Percentiles rank a stretch among this genome's conserved stretches.
Conservation (phyloP, 2,329 filamentous ascomycete genomes). For the Rhexocercosporidium sp. region DNA sequence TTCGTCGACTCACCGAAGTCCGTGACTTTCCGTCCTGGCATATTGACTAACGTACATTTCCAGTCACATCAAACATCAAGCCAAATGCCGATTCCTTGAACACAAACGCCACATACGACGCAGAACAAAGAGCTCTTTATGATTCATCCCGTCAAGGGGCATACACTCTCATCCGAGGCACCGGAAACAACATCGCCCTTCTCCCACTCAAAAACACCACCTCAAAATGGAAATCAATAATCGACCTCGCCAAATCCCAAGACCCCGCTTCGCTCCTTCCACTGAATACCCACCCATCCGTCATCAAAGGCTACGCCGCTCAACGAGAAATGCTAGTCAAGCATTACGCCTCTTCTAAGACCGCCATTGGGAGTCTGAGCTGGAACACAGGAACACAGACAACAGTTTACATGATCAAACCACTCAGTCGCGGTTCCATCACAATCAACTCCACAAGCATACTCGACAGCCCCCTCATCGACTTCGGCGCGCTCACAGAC, state of each 20-base stretch:
- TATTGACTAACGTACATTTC: background rate
- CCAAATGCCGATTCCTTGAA: slow-evolving; percentile 19
- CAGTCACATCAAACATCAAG: slow-evolving; percentile 21
- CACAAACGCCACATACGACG: slow-evolving; percentile 34
- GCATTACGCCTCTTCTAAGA: background rate
- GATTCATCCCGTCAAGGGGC: slow-evolving; percentile 16
- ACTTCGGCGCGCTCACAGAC: slow-evolving; percentile 45
- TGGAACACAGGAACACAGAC: slow-evolving; percentile 27
- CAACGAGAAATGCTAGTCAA: slow-evolving; percentile 36
- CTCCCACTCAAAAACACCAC: slow-evolving; percentile 21
- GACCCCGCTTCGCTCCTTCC: slow-evolving; percentile 21
- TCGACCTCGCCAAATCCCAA: slow-evolving; percentile 17
- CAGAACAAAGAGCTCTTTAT: slow-evolving; percentile 41
- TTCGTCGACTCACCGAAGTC: no score
- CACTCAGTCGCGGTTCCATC: slow-evolving; percentile 45
- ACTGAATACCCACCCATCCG: slow-evolving; percentile 17
- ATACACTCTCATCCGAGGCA: slow-evolving; percentile 27
- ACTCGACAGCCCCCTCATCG: slow-evolving; percentile 40
- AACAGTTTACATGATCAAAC: slow-evolving; percentile 30
- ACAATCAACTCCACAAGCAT: slow-evolving; percentile 36
- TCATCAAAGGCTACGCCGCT: slow-evolving; percentile 22
- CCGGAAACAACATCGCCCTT: slow-evolving; percentile 32
- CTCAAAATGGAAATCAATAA: slow-evolving; percentile 11
- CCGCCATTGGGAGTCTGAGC: slow-evolving; percentile 16
- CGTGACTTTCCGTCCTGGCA: no score